Evolutionary conservation across 2,329 filamentous ascomycete species (phyloP).

Genomic region (Chaetomiaceae sp.): DNA sequence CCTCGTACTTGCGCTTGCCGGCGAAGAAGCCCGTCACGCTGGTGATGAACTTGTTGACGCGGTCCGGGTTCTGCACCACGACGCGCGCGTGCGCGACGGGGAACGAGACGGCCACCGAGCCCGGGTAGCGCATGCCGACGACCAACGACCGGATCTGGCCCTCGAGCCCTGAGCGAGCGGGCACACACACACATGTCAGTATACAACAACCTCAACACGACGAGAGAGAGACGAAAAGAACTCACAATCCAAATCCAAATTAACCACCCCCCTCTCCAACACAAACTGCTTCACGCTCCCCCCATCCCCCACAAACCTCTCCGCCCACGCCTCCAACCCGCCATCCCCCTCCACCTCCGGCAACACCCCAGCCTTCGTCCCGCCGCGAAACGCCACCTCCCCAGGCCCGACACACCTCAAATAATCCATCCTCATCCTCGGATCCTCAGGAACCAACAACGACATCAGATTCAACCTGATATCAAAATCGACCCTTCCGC

Average conservation of each 20-base stretch:
- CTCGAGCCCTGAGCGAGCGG: conserved; percentile 35
- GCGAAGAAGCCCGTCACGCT: conserved; percentile 47
- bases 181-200: background rate
- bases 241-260: conserved; percentile 47
- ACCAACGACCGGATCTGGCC: conserved; percentile 49
- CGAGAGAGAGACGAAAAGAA: background rate
- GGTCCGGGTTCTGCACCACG: conserved; percentile 47
- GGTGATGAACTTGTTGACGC: conserved; percentile 50
- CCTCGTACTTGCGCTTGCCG: conserved; percentile 51
- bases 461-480: conserved; percentile 52
- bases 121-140: conserved; percentile 46
- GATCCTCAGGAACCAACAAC: conserved; percentile 46
- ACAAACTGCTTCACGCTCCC: conserved; percentile 44
- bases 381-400: conserved; percentile 48
- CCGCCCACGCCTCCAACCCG: conserved; percentile 46
- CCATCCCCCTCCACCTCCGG: conserved; percentile 36
- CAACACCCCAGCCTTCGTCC: conserved; percentile 37
- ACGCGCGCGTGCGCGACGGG: conserved; percentile 47
- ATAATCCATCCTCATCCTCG: conserved; percentile 46
- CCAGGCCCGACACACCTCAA: conserved; percentile 45
- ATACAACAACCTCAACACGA: background rate
- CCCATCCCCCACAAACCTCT: conserved; percentile 42
- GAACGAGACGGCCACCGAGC: conserved; percentile 45
- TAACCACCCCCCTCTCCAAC: conserved; percentile 48
- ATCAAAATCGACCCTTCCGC: conserved; percentile 42